Conservation (phyloP, 2,329 filamentous ascomycete species). For the Chalara sp. region DNA sequence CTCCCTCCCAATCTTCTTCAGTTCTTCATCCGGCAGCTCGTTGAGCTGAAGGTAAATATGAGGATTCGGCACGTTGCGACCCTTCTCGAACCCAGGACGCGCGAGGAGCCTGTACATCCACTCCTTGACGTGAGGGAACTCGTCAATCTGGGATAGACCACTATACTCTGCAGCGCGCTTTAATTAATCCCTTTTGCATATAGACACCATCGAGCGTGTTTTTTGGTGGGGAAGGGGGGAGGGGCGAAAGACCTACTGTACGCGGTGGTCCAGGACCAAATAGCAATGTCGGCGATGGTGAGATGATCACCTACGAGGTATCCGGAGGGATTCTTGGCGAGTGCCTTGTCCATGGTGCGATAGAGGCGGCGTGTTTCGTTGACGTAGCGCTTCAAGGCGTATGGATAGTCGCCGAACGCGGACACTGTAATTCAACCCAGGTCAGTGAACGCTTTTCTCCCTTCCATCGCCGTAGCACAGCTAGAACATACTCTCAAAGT, state of each 20-base stretch:
- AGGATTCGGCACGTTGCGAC: not conserved
- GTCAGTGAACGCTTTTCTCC: not conserved
- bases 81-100: not conserved
- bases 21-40: too few species aligned
- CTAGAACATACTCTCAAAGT: constrained; percentile 57
- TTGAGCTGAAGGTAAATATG: too few species aligned
- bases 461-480: constrained; percentile 16
- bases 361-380: constrained; percentile 78
- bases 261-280: constrained; percentile 45
- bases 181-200: too few species aligned
- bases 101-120: not conserved
- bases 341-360: constrained; percentile 64
- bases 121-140: not conserved
- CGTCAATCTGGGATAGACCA: not conserved
- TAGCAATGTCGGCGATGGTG: constrained; percentile 70
- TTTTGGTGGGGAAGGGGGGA: too few species aligned
- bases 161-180: too few species aligned
- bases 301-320: constrained; percentile 58
- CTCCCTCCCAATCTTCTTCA: too few species aligned
- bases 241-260: too few species aligned
- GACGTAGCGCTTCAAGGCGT: constrained; percentile 45
- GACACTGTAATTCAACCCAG: too few species aligned
- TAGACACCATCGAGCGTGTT: too few species aligned
- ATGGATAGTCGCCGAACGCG: too few species aligned
- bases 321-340: constrained; percentile 45